phyloP scores from a whole-genome alignment of 108 stramenopile genomes.

The Nitzschia sp. region DNA sequence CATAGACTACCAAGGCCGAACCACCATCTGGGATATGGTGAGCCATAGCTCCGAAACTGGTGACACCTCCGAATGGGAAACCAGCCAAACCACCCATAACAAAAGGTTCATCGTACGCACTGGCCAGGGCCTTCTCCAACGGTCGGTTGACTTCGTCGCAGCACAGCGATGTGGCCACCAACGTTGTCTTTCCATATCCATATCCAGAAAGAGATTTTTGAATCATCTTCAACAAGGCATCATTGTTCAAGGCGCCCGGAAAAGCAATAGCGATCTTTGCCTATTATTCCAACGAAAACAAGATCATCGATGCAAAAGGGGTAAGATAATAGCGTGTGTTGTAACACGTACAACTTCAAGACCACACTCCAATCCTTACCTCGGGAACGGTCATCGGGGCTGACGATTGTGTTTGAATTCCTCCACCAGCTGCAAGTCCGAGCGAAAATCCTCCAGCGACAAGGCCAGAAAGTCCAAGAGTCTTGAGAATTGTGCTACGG shows the following conservation, averaged over 20 bases:
- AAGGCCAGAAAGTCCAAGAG: conserved; percentile 14
- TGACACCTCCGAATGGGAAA: conserved; percentile 67
- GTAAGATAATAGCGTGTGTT: neutral
- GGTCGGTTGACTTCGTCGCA: conserved; percentile 65
- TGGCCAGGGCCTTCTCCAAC: conserved; percentile 49
- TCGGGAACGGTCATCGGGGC: conserved; percentile 19
- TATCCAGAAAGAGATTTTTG: conserved; percentile 9
- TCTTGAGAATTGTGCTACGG: conserved; percentile 21
- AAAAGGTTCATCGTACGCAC: conserved; percentile 50
- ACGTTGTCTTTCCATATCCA: conserved; percentile 35
- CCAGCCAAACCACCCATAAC: conserved; percentile 71
- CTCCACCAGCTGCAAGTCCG: conserved; percentile 17
- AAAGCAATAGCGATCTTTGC: conserved; percentile 36
- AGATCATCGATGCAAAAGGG: no score
- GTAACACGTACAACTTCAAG: neutral
- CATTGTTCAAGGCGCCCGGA: conserved; percentile 45
- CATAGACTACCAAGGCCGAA: conserved; percentile 53
- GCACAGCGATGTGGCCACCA: conserved; percentile 59
- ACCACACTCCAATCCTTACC: conserved; percentile 3
- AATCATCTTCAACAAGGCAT: conserved; percentile 29
- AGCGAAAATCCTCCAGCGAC: conserved; percentile 31
- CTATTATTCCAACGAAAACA: neutral
- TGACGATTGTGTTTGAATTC: neutral
- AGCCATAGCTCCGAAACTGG: conserved; percentile 71
- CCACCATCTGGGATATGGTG: conserved; percentile 70